A percentile compares a stretch with the other conserved stretches of the same genome.
Evolutionary conservation across 2,329 filamentous ascomycete species (phyloP).

Genomic region (Botrytis tulipae): DNA sequence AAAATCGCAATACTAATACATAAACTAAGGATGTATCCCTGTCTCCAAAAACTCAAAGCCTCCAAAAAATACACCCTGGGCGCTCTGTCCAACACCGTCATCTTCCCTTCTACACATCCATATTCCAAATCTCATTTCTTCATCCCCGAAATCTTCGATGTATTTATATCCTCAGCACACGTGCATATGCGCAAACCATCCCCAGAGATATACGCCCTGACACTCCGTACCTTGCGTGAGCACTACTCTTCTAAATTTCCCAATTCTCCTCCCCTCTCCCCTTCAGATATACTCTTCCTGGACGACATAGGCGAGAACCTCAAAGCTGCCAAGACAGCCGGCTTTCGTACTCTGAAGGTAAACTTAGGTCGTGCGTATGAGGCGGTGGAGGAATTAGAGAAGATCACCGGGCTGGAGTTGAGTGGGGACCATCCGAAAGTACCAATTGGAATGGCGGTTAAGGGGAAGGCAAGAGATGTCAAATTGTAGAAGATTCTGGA

Average conservation of each 20-base stretch:
- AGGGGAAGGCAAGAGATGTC: conserved; percentile 14
- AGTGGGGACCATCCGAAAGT: conserved; percentile 35
- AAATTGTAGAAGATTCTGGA: neutral
- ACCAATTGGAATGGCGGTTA: conserved; percentile 25
- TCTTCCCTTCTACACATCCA: conserved; percentile 73
- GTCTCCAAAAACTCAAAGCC: conserved; percentile 65
- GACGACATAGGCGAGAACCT: conserved; percentile 90
- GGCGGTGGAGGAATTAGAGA: conserved; percentile 80
- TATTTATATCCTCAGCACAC: conserved; percentile 85
- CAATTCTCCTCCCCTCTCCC: conserved; percentile 46
- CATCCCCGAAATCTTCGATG: conserved; percentile 70
- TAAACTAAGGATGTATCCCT: conserved; percentile 70
- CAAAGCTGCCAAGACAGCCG: conserved; percentile 70
- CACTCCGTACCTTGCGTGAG: conserved; percentile 39
- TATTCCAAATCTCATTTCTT: conserved; percentile 42
- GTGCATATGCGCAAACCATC: conserved; percentile 88
- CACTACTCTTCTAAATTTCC: neutral
- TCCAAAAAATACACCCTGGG: conserved; percentile 69
- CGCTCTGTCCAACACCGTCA: conserved; percentile 85
- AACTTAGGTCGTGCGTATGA: conserved; percentile 72
- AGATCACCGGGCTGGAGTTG: conserved; percentile 65
- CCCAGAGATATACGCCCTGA: conserved; percentile 72
- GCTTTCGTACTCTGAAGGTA: conserved; percentile 84
- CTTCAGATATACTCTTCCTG: conserved; percentile 76
- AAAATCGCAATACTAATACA: neutral